A percentile compares a stretch with the other conserved stretches of the same genome.
Conservation (phyloP, 495 filamentous ascomycete genomes). For the Viridothelium virens region DNA sequence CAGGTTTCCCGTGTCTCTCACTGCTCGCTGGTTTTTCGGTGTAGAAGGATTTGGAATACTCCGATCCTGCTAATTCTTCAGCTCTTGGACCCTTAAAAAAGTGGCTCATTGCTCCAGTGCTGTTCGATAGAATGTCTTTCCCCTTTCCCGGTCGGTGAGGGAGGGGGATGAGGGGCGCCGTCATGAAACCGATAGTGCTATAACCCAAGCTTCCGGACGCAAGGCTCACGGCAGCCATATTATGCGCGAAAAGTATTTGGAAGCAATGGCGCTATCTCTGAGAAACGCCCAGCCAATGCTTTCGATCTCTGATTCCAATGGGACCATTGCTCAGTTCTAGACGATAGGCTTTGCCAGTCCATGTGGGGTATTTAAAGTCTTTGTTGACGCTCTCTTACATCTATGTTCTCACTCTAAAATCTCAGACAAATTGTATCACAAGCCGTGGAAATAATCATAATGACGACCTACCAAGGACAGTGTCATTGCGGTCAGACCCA, state of each 20-base stretch:
- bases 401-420: too few relatives aligned
- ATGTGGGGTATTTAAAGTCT: not conserved
- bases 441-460: constrained; percentile 16
- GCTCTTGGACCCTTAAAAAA: not conserved
- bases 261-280: constrained; percentile 2
- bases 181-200: not conserved
- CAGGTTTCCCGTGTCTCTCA: too few relatives aligned
- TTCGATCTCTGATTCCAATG: not conserved
- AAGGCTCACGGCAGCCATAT: not conserved
- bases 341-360: not conserved
- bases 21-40: too few relatives aligned
- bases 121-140: not conserved
- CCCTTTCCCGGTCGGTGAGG: not conserved
- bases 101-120: not conserved
- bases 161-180: not conserved
- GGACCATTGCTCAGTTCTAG: not conserved
- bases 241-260: not conserved
- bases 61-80: not conserved
- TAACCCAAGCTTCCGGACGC: not conserved
- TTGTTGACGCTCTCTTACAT: not conserved
- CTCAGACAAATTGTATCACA: too few relatives aligned
- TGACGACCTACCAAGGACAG: constrained; percentile 39
- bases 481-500: constrained; percentile 47
- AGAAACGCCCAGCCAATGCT: not conserved
- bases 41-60: not conserved